Evolutionary conservation across 2,329 filamentous ascomycete species (phyloP).

Genomic region (Colletotrichum karsti): DNA sequence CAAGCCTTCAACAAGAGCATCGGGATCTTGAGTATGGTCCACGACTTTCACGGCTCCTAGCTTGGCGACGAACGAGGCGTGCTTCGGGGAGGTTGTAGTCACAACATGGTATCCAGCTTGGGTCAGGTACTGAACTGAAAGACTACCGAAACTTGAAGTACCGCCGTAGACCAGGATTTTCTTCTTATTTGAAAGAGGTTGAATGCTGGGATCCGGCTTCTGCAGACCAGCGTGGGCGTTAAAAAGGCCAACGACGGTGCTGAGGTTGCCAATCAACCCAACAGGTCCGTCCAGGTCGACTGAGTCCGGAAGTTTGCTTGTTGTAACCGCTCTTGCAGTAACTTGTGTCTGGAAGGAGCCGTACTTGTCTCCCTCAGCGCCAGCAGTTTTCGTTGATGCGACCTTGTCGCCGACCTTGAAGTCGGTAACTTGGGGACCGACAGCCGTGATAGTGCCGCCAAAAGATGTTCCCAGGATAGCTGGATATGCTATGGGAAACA

Average conservation of each 20-base stretch:
- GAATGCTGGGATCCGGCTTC: slow-evolving; percentile 32
- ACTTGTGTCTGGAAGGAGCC: slow-evolving; percentile 14
- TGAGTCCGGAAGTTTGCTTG: slow-evolving; percentile 35
- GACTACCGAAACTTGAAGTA: slow-evolving; percentile 52
- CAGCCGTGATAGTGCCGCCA: slow-evolving; percentile 33
- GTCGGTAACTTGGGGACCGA: slow-evolving; percentile 31
- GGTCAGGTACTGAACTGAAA: slow-evolving; percentile 53
- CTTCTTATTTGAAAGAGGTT: slow-evolving; percentile 34
- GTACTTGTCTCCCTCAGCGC: slow-evolving; percentile 12
- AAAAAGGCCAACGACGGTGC: slow-evolving; percentile 35
- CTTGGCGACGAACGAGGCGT: slow-evolving; percentile 49
- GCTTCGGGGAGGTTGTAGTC: slow-evolving; percentile 49
- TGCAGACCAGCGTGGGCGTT: slow-evolving; percentile 32
- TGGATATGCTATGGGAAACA: slow-evolving; percentile 30
- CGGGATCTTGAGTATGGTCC: slow-evolving; percentile 47
- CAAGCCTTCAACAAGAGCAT: slow-evolving; percentile 31
- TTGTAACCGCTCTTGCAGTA: slow-evolving; percentile 32
- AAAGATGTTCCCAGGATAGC: slow-evolving; percentile 30
- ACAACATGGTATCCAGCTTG: slow-evolving; percentile 55
- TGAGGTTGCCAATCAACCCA: slow-evolving; percentile 34
- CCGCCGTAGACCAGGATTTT: slow-evolving; percentile 54
- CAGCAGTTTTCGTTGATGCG: slow-evolving; percentile 4
- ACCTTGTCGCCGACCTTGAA: slow-evolving; percentile 37
- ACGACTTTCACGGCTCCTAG: slow-evolving; percentile 54
- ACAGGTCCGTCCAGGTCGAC: slow-evolving; percentile 34